A percentile compares a stretch with the other conserved stretches of the same genome.
phyloP scores from a whole-genome alignment of 2,329 filamentous ascomycete species.

The Diplodia intermedia region DNA sequence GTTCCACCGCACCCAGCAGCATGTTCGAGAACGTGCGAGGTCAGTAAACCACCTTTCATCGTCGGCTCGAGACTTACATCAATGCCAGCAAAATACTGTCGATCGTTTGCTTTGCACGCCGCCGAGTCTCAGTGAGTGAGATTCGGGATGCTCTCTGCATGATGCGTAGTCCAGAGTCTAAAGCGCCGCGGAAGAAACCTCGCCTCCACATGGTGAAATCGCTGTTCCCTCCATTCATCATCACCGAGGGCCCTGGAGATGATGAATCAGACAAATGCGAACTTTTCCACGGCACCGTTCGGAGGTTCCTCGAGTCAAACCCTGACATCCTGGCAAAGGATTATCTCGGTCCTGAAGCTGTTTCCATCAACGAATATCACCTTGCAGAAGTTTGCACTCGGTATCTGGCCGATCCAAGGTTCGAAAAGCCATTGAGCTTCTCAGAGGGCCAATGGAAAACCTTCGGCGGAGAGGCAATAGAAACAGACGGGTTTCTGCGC shows the following conservation, averaged over 20 bases:
- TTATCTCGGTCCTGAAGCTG: too few species aligned
- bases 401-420: not conserved
- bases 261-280: not conserved
- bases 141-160: constrained; percentile 18
- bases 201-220: not conserved
- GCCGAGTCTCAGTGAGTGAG: constrained; percentile 16
- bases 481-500: constrained; percentile 27
- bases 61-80: not conserved
- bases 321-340: not conserved
- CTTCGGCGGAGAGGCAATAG: constrained; percentile 2
- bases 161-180: constrained; percentile 25
- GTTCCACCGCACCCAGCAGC: not conserved
- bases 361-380: not conserved
- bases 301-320: not conserved
- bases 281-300: not conserved
- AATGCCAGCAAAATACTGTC: constrained; percentile 9
- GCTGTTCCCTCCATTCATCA: constrained; percentile 1
- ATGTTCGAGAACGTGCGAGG: not conserved
- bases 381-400: not conserved
- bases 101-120: constrained; percentile 9
- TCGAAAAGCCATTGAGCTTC: not conserved
- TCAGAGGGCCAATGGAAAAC: constrained; percentile 1
- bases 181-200: constrained; percentile 9
- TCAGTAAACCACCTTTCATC: not conserved
- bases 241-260: not conserved